Conservation (phyloP, 352 stramenopile species). For the Phytophthora multivora region DNA sequence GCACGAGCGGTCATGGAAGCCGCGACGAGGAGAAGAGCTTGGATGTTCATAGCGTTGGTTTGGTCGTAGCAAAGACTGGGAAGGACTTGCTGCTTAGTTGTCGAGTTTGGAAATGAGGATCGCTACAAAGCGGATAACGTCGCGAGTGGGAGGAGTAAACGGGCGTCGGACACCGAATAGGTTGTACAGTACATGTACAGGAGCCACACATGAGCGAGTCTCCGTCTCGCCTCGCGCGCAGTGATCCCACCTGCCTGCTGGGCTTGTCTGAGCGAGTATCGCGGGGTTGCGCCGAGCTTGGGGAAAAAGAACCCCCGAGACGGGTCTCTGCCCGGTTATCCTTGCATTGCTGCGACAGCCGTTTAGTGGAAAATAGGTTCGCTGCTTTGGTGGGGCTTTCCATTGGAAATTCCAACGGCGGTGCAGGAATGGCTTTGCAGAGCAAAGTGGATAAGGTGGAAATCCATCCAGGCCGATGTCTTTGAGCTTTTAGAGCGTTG, state of each 20-base stretch:
- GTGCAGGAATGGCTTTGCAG: neutral
- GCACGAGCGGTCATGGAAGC: conserved; percentile 9
- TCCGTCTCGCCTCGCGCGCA: neutral
- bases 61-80: neutral
- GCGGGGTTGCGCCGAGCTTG: neutral
- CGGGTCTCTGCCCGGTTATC: conserved; percentile 10
- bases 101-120: conserved; percentile 19
- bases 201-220: conserved; percentile 8
- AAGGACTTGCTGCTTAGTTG: conserved; percentile 16
- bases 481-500: neutral
- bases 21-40: conserved; percentile 17
- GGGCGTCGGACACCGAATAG: conserved; percentile 1
- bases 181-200: neutral
- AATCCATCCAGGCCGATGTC: neutral
- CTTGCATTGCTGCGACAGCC: conserved; percentile 21
- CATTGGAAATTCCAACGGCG: no score
- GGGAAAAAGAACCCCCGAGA: conserved; percentile 6
- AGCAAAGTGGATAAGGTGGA: neutral
- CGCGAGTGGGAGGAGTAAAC: neutral
- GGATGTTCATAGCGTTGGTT: conserved; percentile 13
- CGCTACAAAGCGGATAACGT: neutral
- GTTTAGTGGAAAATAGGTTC: conserved; percentile 25
- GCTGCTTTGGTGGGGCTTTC: conserved; percentile 5
- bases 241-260: neutral
- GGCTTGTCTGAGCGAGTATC: conserved; percentile 8